Evolutionary conservation across 2,329 filamentous ascomycete genomes (phyloP).

Genomic region (Hyphodiscus sp.): DNA sequence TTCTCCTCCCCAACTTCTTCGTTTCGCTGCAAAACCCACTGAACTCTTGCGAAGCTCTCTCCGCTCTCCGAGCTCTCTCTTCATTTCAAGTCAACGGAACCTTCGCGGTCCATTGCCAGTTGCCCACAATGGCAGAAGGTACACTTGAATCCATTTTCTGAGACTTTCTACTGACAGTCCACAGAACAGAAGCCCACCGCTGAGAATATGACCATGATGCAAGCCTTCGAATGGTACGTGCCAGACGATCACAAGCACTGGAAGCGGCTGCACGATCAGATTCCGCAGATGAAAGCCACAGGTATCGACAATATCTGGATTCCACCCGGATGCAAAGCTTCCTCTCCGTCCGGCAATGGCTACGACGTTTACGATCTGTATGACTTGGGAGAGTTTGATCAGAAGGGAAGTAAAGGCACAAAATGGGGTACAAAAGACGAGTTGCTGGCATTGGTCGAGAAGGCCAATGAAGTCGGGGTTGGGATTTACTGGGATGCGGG

Average conservation of each 20-base stretch:
- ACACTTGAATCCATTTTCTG: background rate
- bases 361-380: conserved; percentile 67
- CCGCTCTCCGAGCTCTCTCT: background rate
- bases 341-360: conserved; percentile 54
- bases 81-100: background rate
- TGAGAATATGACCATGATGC: conserved; percentile 54
- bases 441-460: conserved; percentile 43
- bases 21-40: background rate
- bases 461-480: conserved; percentile 47
- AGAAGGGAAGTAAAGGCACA: conserved; percentile 55
- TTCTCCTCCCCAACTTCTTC: background rate
- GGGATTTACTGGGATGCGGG: conserved; percentile 59
- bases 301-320: conserved; percentile 62
- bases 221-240: conserved; percentile 69
- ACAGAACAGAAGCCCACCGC: conserved; percentile 28
- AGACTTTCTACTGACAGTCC: background rate
- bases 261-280: conserved; percentile 45
- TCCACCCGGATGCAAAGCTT: conserved; percentile 65
- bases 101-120: background rate
- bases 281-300: conserved; percentile 49
- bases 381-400: conserved; percentile 66
- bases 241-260: conserved; percentile 56
- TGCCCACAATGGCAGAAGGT: background rate
- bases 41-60: background rate
- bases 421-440: conserved; percentile 66